Conservation (phyloP, 2,329 filamentous ascomycete species). For the Calonectria pseudoturangicola region DNA sequence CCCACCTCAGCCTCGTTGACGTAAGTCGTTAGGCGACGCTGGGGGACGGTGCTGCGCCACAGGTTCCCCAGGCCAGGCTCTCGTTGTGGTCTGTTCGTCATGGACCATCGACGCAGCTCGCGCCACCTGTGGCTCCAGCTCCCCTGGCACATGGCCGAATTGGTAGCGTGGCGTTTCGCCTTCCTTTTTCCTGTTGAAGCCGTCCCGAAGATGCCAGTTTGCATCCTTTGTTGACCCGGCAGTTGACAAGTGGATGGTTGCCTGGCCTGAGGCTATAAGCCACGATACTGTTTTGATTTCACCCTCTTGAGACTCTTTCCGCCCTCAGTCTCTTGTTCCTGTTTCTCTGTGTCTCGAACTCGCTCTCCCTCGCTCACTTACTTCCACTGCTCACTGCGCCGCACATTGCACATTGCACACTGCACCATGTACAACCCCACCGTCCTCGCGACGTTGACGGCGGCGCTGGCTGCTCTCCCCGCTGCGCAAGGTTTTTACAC, state of each 20-base stretch:
- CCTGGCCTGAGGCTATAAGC: constrained; percentile 36
- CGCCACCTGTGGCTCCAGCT: constrained; percentile 54
- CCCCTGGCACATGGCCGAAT: constrained; percentile 28
- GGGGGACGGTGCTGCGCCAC: constrained; percentile 44
- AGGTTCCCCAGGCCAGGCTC: constrained; percentile 33
- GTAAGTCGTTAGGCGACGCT: constrained; percentile 22
- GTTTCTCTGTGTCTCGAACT: constrained; percentile 2
- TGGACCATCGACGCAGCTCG: constrained; percentile 26
- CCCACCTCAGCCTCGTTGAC: constrained; percentile 43
- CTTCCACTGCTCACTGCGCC: neutral
- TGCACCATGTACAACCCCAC: constrained; percentile 72
- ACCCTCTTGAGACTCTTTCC: neutral
- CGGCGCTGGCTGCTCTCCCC: constrained; percentile 79
- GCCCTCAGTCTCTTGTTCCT: neutral
- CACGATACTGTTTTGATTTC: neutral
- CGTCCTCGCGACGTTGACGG: constrained; percentile 66
- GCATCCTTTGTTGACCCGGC: constrained; percentile 39
- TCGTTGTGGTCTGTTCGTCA: constrained; percentile 19
- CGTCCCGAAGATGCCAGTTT: constrained; percentile 55
- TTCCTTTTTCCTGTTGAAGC: constrained; percentile 35
- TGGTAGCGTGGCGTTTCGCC: constrained; percentile 58
- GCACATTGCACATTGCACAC: neutral
- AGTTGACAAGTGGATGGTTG: constrained; percentile 36
- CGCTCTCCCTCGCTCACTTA: constrained; percentile 9
- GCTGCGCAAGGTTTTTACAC: constrained; percentile 84